Evolutionary conservation across 139 green algal genomes (phyloP).

Genomic region (Tetratostichococcus sp.): DNA sequence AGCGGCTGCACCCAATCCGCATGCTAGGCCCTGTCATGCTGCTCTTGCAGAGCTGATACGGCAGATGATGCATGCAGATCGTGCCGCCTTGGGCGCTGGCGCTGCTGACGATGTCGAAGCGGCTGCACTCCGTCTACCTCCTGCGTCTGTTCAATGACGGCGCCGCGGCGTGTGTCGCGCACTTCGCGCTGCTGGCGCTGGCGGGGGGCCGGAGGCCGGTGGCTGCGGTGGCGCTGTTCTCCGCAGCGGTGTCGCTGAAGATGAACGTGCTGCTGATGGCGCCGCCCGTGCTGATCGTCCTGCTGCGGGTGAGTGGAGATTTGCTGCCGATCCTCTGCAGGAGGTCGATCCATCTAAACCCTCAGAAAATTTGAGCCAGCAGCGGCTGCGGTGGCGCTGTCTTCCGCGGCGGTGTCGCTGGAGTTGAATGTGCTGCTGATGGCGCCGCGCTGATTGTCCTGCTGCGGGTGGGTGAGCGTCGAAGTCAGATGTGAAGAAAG

Average conservation of each 20-base stretch:
- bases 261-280: constrained; percentile 86
- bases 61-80: not conserved
- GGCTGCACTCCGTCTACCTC: constrained; percentile 81
- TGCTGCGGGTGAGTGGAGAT: constrained; percentile 64
- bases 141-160: constrained; percentile 89
- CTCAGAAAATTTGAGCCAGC: too few relatives aligned
- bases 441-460: constrained; percentile 59
- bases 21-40: too few relatives aligned
- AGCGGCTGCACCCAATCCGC: not conserved
- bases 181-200: constrained; percentile 38
- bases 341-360: too few relatives aligned
- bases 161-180: constrained; percentile 60
- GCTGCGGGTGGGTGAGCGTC: constrained; percentile 58
- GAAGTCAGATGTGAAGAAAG: too few relatives aligned
- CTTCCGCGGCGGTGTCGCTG: constrained; percentile 65
- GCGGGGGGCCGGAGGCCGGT: constrained; percentile 15
- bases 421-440: constrained; percentile 90
- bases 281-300: constrained; percentile 57
- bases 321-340: too few relatives aligned
- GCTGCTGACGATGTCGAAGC: constrained; percentile 73
- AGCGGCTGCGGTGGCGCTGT: constrained; percentile 29
- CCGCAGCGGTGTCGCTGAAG: constrained; percentile 75
- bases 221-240: constrained; percentile 40
- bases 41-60: not conserved
- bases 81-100: constrained; percentile 67